phyloP scores from a whole-genome alignment of 73 alveolate genomes.

The Effrenium voratum region DNA sequence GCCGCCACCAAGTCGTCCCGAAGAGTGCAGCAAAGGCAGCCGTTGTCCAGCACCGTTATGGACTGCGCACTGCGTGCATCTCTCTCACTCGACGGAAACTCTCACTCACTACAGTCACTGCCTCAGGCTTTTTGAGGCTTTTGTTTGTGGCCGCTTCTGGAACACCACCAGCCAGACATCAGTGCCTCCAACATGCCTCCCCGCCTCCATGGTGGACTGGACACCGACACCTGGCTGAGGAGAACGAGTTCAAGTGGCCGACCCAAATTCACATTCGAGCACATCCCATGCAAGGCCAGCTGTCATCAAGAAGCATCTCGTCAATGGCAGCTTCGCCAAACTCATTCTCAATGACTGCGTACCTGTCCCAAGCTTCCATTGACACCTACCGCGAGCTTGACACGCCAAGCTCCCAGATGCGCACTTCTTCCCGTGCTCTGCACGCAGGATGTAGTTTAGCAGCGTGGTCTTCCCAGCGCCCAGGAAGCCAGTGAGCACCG shows the following conservation, averaged over 20 bases:
- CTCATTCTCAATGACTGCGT: conserved; percentile 91
- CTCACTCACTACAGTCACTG: neutral
- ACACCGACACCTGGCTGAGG: neutral
- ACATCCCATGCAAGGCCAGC: no score
- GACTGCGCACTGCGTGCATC: conserved; percentile 17
- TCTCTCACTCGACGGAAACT: neutral
- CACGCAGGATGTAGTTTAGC: conserved; percentile 10
- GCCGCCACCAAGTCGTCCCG: conserved; percentile 61
- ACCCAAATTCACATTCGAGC: no score
- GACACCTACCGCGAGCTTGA: no score
- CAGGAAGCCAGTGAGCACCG: conserved; percentile 24
- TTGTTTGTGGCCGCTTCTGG: neutral
- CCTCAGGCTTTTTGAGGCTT: neutral
- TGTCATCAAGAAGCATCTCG: conserved; percentile 24
- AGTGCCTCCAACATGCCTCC: neutral
- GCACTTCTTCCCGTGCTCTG: conserved; percentile 25
- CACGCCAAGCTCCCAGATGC: neutral
- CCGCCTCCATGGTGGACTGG: conserved; percentile 42
- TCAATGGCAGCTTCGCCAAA: conserved; percentile 65
- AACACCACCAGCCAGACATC: neutral
- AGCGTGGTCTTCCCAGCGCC: conserved; percentile 8
- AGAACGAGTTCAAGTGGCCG: no score
- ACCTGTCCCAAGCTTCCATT: neutral
- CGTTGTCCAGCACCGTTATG: conserved; percentile 52
- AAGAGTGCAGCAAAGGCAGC: conserved; percentile 90